Evolutionary conservation across 2,329 filamentous ascomycete species (phyloP).

Genomic region (Zasmidium angulare): DNA sequence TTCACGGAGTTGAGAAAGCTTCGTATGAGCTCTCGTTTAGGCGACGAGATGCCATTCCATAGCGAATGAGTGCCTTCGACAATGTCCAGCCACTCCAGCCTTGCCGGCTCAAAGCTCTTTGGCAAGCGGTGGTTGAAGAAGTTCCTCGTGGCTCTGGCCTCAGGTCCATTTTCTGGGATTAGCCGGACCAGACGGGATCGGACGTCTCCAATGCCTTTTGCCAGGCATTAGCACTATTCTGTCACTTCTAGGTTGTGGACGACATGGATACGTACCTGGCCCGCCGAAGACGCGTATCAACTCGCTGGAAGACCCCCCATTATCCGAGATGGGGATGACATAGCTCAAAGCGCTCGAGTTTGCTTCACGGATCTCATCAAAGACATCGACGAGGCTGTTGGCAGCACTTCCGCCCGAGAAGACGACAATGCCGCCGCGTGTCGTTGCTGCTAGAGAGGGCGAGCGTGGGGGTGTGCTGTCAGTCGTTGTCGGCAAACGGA

Average conservation of each 20-base stretch:
- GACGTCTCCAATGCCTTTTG: slow-evolving; percentile 66
- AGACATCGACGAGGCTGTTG: slow-evolving; percentile 90
- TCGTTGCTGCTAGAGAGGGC: slow-evolving; percentile 22
- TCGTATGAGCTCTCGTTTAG: slow-evolving; percentile 53
- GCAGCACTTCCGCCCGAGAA: slow-evolving; percentile 80
- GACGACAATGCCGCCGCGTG: slow-evolving; percentile 65
- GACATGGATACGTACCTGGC: slow-evolving; percentile 61
- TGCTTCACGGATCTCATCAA: slow-evolving; percentile 61
- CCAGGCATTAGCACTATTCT: not conserved
- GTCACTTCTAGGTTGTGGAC: not conserved
- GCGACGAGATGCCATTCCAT: slow-evolving; percentile 60
- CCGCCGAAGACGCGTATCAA: slow-evolving; percentile 92
- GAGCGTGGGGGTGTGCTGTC: slow-evolving; percentile 14
- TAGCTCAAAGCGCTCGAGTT: slow-evolving; percentile 72
- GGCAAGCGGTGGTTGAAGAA: slow-evolving; percentile 88
- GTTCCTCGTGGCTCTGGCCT: slow-evolving; percentile 72
- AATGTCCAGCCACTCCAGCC: slow-evolving; percentile 82
- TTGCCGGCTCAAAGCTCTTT: slow-evolving; percentile 59
- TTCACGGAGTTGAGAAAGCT: slow-evolving; percentile 53
- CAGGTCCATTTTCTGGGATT: slow-evolving; percentile 67
- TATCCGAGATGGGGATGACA: slow-evolving; percentile 93
- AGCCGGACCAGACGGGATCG: slow-evolving; percentile 75
- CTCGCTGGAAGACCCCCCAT: slow-evolving; percentile 91
- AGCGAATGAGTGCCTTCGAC: slow-evolving; percentile 77
- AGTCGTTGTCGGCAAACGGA: slow-evolving; percentile 11